Base-by-base conservation (phyloP, 2,329 filamentous ascomycete species). In the Byssoonygena ceratinophila region DNA sequence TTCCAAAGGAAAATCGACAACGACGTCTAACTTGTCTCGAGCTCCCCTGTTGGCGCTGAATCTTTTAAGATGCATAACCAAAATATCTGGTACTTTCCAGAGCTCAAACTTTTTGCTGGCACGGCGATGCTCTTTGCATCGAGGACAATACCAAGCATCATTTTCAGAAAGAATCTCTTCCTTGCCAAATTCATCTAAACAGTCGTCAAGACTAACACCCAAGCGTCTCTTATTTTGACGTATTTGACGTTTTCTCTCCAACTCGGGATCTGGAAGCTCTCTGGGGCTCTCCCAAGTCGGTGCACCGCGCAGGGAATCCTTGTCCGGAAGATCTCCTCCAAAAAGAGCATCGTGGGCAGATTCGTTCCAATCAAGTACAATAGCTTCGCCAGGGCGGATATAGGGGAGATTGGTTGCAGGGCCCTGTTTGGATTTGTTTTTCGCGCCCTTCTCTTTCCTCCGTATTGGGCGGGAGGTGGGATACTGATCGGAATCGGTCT, bases 91-190 rank as follows among this genome's bases (percentile, higher is more conserved):
- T 1, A 87, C 84, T 64, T 91, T 96, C 92, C 92, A 98, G 16
- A 98, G 79, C 64, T 97, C 90, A 50, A 98, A 88, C 63, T 92
- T 96, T 74, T 98, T 98, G 71, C 84, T 90, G 18, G 92, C 92
- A 55, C 88, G 83, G 14, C 88, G 82, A 62, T 94, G 85, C 61
- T 95, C 87, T 67, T 97, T 97, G 76, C 92, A 98, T 27, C 88
- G 81, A 53, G 88, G 91, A 64, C 92, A 98, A 66, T 94, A 97
- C 92, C 92, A 98, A 55, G 88, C 91, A 66, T 98, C 94, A 64
- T 94, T 86, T 66, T 96, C 88, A 0, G 91, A 96, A 3, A 98
- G 74, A 12, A 95, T 82, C 69, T 98, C 92, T 55, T 90, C 86
- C 65, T 91, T 91, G 64, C 92, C 87, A 60, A 95, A 97, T 68